Percentiles rank a stretch among this genome's conserved stretches.
Conservation (phyloP, 805 yeast species). For the Candida piceae region DNA sequence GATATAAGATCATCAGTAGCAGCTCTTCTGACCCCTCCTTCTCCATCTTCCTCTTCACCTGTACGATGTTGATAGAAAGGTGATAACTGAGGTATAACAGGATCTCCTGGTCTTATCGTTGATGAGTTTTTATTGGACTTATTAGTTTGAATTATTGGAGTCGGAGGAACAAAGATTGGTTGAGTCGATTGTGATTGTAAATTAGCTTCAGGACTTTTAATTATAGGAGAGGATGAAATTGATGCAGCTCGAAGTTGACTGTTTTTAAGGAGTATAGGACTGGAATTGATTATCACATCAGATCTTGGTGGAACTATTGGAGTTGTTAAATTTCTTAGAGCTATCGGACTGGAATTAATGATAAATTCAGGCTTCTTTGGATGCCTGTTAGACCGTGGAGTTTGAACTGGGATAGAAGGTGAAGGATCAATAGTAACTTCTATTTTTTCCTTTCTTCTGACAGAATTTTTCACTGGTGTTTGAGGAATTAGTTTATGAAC, state of each 20-base stretch:
- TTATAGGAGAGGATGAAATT: too few relatives aligned
- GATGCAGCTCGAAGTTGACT: too few relatives aligned
- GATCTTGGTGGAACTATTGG: too few relatives aligned
- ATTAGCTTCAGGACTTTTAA: too few relatives aligned
- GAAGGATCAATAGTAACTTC: conserved; percentile 6
- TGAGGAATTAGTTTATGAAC: conserved; percentile 3
- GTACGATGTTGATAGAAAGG: conserved; percentile 29
- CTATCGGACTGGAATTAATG: conserved; percentile 2
- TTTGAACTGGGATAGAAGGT: not conserved
- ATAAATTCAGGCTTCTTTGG: not conserved
- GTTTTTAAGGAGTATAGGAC: conserved; percentile 8
- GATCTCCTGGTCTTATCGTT: conserved; percentile 30
- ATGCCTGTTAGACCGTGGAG: not conserved
- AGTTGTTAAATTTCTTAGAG: not conserved
- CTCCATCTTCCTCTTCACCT: not conserved
- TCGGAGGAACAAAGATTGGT: too few relatives aligned
- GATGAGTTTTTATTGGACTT: conserved; percentile 13
- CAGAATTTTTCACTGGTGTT: conserved; percentile 8
- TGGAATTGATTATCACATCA: too few relatives aligned
- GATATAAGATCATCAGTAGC: not conserved
- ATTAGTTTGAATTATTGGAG: conserved; percentile 1
- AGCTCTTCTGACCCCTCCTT: not conserved
- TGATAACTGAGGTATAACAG: conserved; percentile 30
- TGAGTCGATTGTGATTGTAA: too few relatives aligned
- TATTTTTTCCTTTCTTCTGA: conserved; percentile 3